These are phyloP conservation scores for Coelastrella sp. DNA, from an alignment of 139 green algal species.

Conservation along the genomic window DNA sequence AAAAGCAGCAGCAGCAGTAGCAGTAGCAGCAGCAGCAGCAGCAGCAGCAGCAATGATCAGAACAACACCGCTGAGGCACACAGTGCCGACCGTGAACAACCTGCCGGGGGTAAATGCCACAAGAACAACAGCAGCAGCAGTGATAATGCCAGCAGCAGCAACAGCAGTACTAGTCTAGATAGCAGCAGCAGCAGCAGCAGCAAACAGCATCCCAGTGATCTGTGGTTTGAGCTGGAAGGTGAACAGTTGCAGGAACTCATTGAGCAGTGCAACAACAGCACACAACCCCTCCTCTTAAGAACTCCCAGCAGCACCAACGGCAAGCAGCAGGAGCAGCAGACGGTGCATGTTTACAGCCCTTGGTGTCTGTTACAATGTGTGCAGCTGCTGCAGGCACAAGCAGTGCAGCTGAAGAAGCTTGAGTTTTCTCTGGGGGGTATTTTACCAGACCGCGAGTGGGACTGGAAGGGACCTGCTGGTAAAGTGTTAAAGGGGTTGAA, in stretches of 20 bases:
- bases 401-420: background rate
- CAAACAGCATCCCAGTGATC: background rate
- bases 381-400: slow-evolving; percentile 20
- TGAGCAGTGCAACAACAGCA: background rate
- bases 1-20: background rate
- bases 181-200: slow-evolving; percentile 35
- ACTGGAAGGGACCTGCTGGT: background rate
- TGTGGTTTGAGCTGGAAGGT: background rate
- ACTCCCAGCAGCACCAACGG: background rate
- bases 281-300: no score
- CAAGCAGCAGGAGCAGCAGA: background rate
- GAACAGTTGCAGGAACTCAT: background rate
- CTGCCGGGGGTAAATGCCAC: background rate
- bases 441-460: background rate
- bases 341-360: background rate
- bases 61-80: no score
- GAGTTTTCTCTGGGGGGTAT: background rate
- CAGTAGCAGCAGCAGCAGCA: slow-evolving; percentile 26
- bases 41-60: background rate
- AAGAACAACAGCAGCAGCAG: slow-evolving; percentile 15
- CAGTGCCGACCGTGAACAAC: no score
- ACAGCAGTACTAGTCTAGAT: background rate
- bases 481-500: background rate
- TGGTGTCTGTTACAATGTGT: slow-evolving; percentile 38
- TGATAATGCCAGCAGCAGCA: slow-evolving; percentile 14